Evolutionary conservation across 1,284 basidiomycete genomes (phyloP), one percentile per base, ranked within the genome.

Genomic region (Moesziomyces sp.): DNA sequence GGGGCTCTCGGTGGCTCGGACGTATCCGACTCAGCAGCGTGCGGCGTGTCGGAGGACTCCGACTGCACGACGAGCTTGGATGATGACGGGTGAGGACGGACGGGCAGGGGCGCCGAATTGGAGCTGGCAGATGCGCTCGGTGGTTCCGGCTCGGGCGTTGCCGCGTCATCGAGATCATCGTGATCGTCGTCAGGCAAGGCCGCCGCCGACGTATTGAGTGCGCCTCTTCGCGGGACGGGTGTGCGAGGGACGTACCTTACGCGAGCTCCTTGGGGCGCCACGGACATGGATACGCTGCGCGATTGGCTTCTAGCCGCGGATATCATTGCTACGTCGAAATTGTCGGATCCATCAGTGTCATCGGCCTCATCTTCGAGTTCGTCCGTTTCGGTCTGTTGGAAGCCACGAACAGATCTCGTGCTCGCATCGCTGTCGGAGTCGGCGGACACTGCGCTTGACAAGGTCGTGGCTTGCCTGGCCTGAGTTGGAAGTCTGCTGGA

Each of bases 161-260:
- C 45, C 9, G 44, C 44, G 3, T 14, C 16, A 19, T 56, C 52
- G 18, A 44, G 40, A 3, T 60, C 58, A n/a, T 68, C 55, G n/a
- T 69, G 59, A 33, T 52, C 62, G n/a, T 63, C 59, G 44, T 48
- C 42, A 6, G 48, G 38, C 24, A 69, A 40, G 2, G 23, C 48
- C 26, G 52, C 24, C 14, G 51, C 44, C 2, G 66, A 54, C 13
- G 58, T n/a, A 13, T 60, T 38, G 3, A 69, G 33, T 5, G 54
- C 58, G 14, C 66, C 56, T 47, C 66, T 52, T 8, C 66, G 54
- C 7, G 58, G 53, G 9, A 55, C 11, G 1, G 58, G 40, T 1
- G 56, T 48, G 30, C 56, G 35, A 1, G 42, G 33, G 0, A 69
- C 52, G 28, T 54, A 58, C 3, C 49, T 45, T 21, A 59, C 40